Conservation (phyloP, 176 grass and related monocot genomes). For the Thalia dealbata region DNA sequence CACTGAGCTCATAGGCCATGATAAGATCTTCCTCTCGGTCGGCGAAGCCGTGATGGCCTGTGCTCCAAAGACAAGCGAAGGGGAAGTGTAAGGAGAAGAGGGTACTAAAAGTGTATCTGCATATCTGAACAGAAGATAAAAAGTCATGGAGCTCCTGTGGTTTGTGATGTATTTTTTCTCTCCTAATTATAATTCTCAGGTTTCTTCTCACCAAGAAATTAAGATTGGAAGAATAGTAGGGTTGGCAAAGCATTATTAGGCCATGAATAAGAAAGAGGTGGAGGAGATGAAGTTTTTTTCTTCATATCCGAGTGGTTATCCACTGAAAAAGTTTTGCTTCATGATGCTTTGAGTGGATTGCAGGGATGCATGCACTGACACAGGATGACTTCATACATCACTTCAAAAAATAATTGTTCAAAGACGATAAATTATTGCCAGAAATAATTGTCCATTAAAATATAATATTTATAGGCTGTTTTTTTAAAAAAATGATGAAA, state of each 20-base stretch:
- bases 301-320: too few species aligned
- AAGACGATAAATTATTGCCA: too few species aligned
- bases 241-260: neutral
- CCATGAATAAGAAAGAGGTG: neutral
- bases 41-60: slow-evolving; percentile 53
- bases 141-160: neutral
- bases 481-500: too few species aligned
- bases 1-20: slow-evolving; percentile 52
- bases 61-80: slow-evolving; percentile 24
- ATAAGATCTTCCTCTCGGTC: slow-evolving; percentile 71
- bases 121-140: too few species aligned
- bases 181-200: neutral
- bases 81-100: neutral
- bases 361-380: neutral
- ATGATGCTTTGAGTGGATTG: neutral
- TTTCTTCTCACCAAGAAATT: neutral
- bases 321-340: neutral
- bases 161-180: neutral
- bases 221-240: neutral
- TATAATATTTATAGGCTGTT: too few species aligned
- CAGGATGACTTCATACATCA: too few species aligned
- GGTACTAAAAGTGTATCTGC: too few species aligned
- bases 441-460: too few species aligned
- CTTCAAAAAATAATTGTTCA: too few species aligned
- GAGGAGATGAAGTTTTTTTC: neutral